A percentile compares a stretch with the other conserved stretches of the same genome.
Evolutionary conservation across 2,329 filamentous ascomycete species (phyloP).

Genomic region (Albophoma yamanashiensis): DNA sequence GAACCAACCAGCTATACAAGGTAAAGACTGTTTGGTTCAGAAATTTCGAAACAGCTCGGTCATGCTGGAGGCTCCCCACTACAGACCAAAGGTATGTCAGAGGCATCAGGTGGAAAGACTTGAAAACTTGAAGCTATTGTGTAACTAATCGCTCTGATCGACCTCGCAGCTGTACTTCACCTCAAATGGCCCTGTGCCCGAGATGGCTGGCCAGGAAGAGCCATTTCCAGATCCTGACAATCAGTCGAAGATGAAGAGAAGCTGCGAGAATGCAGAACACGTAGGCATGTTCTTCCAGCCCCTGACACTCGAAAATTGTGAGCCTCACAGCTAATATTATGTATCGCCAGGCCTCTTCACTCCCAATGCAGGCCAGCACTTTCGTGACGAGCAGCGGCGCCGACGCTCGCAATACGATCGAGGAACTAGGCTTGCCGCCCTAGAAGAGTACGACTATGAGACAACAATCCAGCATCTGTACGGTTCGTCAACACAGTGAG

Average conservation of each 20-base stretch:
- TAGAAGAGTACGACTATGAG: conserved; percentile 51
- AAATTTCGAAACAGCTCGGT: conserved; percentile 97
- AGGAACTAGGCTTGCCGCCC: conserved; percentile 61
- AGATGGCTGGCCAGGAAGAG: conserved; percentile 59
- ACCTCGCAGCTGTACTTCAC: conserved; percentile 39
- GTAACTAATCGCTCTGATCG: background rate
- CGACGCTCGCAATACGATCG: conserved; percentile 72
- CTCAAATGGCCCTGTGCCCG: conserved; percentile 33
- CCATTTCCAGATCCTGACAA: conserved; percentile 73
- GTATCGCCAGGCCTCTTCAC: conserved; percentile 59
- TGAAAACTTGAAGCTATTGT: background rate
- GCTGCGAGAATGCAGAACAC: conserved; percentile 76
- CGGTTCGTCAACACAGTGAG: conserved; percentile 9
- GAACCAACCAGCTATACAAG: conserved; percentile 63
- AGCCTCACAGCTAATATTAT: background rate
- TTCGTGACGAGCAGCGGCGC: conserved; percentile 64
- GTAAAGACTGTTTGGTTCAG: conserved; percentile 78
- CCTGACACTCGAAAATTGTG: background rate
- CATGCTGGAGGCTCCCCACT: conserved; percentile 75
- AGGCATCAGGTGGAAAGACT: background rate
- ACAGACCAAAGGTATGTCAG: conserved; percentile 64
- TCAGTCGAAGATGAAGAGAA: conserved; percentile 75
- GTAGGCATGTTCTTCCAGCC: conserved; percentile 50
- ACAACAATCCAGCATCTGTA: conserved; percentile 28
- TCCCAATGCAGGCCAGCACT: conserved; percentile 63